phyloP scores from a whole-genome alignment of 2,329 filamentous ascomycete genomes.

The Coniochaeta hoffmannii region DNA sequence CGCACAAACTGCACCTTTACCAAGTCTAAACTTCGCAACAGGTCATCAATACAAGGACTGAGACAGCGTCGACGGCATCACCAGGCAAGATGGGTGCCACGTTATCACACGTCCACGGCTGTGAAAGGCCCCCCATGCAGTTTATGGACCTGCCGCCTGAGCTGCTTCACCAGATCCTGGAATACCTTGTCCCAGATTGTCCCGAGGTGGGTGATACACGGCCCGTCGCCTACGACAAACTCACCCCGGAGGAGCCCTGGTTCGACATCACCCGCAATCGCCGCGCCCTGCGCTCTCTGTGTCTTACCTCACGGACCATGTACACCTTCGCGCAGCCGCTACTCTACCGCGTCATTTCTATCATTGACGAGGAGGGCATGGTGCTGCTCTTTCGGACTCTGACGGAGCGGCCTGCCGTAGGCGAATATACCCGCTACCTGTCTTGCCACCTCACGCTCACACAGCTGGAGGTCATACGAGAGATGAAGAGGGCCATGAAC shows the following conservation, averaged over 20 bases:
- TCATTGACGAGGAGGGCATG: slow-evolving; percentile 13
- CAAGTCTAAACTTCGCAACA: neutral
- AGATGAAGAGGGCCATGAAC: slow-evolving; percentile 9
- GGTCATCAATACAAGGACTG: neutral
- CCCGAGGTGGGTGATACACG: slow-evolving; percentile 19
- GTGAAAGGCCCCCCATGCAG: neutral
- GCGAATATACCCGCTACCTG: slow-evolving; percentile 13
- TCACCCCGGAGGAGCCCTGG: slow-evolving; percentile 17
- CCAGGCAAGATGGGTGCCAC: neutral
- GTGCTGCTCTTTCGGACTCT: slow-evolving; percentile 17
- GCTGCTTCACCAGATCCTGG: slow-evolving; percentile 12
- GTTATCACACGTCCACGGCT: neutral
- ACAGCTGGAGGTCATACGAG: slow-evolving; percentile 9
- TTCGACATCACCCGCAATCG: slow-evolving; percentile 16
- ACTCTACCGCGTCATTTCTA: slow-evolving; percentile 14
- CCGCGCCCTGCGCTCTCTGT: slow-evolving; percentile 14
- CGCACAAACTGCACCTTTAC: neutral
- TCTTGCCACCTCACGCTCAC: slow-evolving; percentile 18
- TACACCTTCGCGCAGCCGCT: slow-evolving; percentile 11
- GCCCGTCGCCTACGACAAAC: slow-evolving; percentile 16
- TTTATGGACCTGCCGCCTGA: slow-evolving; percentile 10
- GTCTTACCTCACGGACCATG: slow-evolving; percentile 12
- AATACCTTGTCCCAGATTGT: slow-evolving; percentile 12
- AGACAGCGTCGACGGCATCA: neutral
- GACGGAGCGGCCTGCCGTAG: slow-evolving; percentile 10